These are phyloP conservation scores for Calendula officinalis DNA, from an alignment of 129 eudicot genomes.

Conservation along the genomic window DNA sequence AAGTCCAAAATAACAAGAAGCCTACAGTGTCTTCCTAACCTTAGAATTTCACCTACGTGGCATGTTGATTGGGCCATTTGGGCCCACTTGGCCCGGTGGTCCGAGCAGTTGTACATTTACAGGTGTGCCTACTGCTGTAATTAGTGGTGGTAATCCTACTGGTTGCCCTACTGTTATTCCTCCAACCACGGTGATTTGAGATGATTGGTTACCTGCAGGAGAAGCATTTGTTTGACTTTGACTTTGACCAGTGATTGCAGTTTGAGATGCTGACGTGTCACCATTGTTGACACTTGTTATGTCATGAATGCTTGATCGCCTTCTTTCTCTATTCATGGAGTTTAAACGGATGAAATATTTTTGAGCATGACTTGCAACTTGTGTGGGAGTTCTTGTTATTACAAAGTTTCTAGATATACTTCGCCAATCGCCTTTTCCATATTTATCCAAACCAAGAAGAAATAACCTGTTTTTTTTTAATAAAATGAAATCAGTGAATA, in stretches of 20 bases:
- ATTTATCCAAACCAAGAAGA: constrained; percentile 59
- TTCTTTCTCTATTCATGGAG: constrained; percentile 51
- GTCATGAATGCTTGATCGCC: constrained; percentile 65
- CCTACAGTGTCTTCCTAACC: constrained; percentile 31
- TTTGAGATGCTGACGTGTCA: constrained; percentile 33
- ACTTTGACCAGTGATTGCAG: constrained; percentile 36
- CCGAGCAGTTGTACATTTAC: constrained; percentile 44
- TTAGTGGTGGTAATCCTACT: constrained; percentile 12
- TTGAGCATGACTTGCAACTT: constrained; percentile 70
- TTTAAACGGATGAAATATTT: constrained; percentile 57
- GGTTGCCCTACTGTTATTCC: constrained; percentile 18
- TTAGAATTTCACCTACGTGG: constrained; percentile 47
- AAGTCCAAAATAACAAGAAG: constrained; percentile 7
- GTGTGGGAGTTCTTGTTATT: constrained; percentile 60
- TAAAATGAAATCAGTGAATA: not conserved
- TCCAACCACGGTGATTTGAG: constrained; percentile 16
- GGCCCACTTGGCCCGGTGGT: constrained; percentile 48
- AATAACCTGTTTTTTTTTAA: constrained; percentile 41
- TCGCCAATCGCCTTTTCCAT: constrained; percentile 66
- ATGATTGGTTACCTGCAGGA: constrained; percentile 31
- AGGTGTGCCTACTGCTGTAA: constrained; percentile 38
- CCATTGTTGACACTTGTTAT: constrained; percentile 51
- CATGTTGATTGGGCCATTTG: constrained; percentile 55
- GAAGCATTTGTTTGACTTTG: constrained; percentile 29
- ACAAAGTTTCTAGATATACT: constrained; percentile 62